These are phyloP conservation scores for Stemphylium lycopersici DNA, from an alignment of 2,329 filamentous ascomycete genomes.

Conservation along the genomic window DNA sequence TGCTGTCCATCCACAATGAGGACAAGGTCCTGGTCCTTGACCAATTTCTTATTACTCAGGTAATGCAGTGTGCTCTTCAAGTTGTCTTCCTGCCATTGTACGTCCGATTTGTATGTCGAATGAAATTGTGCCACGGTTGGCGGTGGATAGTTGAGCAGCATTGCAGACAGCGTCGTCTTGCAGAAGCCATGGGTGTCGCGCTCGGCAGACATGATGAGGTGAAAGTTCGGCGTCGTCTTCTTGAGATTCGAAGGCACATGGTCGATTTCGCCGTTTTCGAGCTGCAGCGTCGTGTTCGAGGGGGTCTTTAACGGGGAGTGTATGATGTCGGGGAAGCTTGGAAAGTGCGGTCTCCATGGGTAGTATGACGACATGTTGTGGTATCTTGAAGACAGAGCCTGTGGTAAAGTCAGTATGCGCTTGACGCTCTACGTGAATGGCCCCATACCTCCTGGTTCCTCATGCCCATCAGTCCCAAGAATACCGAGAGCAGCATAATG, in stretches of 20 bases:
- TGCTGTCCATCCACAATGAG: conserved; percentile 69
- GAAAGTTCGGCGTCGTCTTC: conserved; percentile 53
- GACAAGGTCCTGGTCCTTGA: conserved; percentile 65
- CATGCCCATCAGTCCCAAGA: conserved; percentile 29
- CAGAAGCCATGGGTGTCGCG: conserved; percentile 60
- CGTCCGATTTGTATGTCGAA: conserved; percentile 21
- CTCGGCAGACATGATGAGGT: conserved; percentile 61
- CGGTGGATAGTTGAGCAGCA: conserved; percentile 65
- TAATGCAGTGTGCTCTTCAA: conserved; percentile 56
- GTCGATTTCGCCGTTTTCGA: conserved; percentile 41
- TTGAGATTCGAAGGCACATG: conserved; percentile 37
- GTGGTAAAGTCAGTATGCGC: conserved; percentile 5
- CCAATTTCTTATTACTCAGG: conserved; percentile 54
- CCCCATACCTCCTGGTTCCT: conserved; percentile 25
- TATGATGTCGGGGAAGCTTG: conserved; percentile 30
- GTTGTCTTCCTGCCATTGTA: conserved; percentile 52
- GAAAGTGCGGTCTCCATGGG: conserved; percentile 39
- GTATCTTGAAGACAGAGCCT: conserved; percentile 37
- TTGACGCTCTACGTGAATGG: background rate
- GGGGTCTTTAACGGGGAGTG: conserved; percentile 37
- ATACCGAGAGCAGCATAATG: conserved; percentile 23
- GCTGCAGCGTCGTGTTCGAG: conserved; percentile 42
- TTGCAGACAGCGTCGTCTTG: conserved; percentile 62
- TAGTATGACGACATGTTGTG: conserved; percentile 34
- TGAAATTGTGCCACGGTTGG: conserved; percentile 60